These are phyloP conservation scores for Saccharum hybrid DNA, from an alignment of 202 grass and related monocot species.

Conservation along the genomic window DNA sequence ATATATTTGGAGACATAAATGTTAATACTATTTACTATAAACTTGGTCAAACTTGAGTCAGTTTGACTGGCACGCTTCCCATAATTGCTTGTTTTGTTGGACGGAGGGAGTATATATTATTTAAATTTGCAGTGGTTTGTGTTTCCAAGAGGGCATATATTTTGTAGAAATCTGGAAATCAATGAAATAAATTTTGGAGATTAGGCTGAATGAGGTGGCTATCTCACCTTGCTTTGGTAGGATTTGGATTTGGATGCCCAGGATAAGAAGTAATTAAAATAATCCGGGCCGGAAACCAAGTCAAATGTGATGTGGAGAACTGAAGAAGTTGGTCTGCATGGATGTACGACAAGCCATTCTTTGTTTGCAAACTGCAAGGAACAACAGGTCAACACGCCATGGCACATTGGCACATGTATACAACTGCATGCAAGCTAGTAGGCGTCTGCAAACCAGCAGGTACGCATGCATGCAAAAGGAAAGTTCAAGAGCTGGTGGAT, in stretches of 20 bases:
- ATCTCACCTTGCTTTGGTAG: background rate
- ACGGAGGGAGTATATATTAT: no score
- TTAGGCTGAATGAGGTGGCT: background rate
- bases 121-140: background rate
- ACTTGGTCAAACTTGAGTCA: no score
- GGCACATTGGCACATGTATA: background rate
- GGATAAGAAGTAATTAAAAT: background rate
- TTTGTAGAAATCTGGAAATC: background rate
- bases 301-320: conserved; percentile 50
- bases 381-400: background rate
- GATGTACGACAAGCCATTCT: background rate
- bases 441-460: background rate
- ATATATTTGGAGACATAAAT: no score
- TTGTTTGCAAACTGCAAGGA: no score
- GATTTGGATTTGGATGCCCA: conserved; percentile 23
- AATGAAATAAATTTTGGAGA: background rate
- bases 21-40: no score
- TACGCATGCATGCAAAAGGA: background rate
- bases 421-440: background rate
- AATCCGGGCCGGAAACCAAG: background rate
- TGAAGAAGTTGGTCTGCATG: background rate
- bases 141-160: background rate
- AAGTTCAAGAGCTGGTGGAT: background rate
- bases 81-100: no score
- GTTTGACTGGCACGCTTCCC: no score